Base-by-base conservation (phyloP, 176 grass and related monocot species). In the Phoenix dactylifera region DNA sequence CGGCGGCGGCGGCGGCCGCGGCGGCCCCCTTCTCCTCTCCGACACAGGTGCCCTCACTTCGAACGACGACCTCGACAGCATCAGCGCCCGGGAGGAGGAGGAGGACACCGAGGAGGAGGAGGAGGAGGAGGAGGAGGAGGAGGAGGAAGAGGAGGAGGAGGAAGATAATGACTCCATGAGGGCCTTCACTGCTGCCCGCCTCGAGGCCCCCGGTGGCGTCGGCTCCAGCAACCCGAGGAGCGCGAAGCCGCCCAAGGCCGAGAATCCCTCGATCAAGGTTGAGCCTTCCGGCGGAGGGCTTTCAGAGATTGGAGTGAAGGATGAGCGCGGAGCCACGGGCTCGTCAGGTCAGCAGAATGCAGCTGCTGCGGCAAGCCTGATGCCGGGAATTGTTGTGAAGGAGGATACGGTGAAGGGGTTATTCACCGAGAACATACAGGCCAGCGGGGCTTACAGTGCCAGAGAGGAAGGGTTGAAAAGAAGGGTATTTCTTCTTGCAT, bases 371-470 rank as follows among this genome's bases (percentile, higher is more conserved):
- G 68, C 18, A 23, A 71, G 68, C 4, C 56, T 76, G 59, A 59
- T 54, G 48, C 54, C 73, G 0, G 79, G 73, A 2, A 77, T 82
- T 51, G 56, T 67, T 10, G 73, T 82, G 48, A 82, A 82, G 67
- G 79, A 82, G 61, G 79, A 82, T 24, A 59, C 59, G 1, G 79
- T 55, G 29, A 98, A 98, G 78, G 85, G 84, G 10, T 71, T 92
- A 16, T 98, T 92, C 59, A 92, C 93, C 4, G 93, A 98, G 49
- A 98, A 89, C 60, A 85, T 98, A 73, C 93, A 98, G 79, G 85
- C 93, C 0, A 92, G 93, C 49, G 93, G 93, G 25, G 93, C 93
- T 4, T 92, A 98, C 62, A 92, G 78, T 74, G 88, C 84, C 22
- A 83, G 93, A 29, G 93, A 98, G 62, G 93, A 98, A 72, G 76